phyloP scores from a whole-genome alignment of 1,284 basidiomycete species.

The Cryptococcus deneoformans region DNA sequence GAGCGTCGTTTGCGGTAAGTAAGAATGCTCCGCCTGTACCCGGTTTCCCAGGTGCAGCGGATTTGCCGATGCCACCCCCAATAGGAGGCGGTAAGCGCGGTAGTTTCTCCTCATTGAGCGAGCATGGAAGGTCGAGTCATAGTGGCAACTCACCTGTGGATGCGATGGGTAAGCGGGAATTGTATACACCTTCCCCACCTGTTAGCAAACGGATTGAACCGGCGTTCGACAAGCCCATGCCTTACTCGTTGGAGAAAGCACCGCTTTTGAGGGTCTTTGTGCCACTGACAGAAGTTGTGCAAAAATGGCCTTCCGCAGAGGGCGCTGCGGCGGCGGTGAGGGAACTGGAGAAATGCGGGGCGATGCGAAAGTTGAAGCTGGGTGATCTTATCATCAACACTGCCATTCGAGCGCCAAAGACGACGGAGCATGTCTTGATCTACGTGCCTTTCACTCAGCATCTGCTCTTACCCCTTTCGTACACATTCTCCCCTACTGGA shows the following conservation, averaged over 20 bases:
- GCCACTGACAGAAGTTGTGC: constrained; percentile 37
- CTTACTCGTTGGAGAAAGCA: constrained; percentile 41
- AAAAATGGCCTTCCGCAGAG: constrained; percentile 46
- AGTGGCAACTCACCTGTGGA: constrained; percentile 18
- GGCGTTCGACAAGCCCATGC: constrained; percentile 45
- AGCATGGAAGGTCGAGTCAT: constrained; percentile 27
- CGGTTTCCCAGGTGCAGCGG: constrained; percentile 13
- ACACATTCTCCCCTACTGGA: constrained; percentile 31
- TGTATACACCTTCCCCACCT: constrained; percentile 10
- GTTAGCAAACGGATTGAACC: constrained; percentile 27
- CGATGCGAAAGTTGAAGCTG: constrained; percentile 37
- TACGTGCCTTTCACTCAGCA: constrained; percentile 42
- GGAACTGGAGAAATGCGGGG: constrained; percentile 49
- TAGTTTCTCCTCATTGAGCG: constrained; percentile 28
- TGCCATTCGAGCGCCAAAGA: constrained; percentile 33
- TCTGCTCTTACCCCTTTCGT: constrained; percentile 46
- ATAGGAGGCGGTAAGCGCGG: constrained; percentile 19
- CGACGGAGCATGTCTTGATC: constrained; percentile 41
- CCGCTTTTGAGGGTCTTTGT: constrained; percentile 49
- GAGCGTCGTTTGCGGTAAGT: constrained; percentile 16
- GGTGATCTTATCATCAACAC: constrained; percentile 50
- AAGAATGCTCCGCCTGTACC: constrained; percentile 20
- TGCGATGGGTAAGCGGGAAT: constrained; percentile 11
- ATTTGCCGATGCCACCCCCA: constrained; percentile 25
- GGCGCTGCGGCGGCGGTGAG: constrained; percentile 38